A percentile compares a stretch with the other conserved stretches of the same genome.
These are phyloP conservation scores for Pittosporum tobira DNA, from an alignment of 129 eudicot genomes.

Conservation along the genomic window DNA sequence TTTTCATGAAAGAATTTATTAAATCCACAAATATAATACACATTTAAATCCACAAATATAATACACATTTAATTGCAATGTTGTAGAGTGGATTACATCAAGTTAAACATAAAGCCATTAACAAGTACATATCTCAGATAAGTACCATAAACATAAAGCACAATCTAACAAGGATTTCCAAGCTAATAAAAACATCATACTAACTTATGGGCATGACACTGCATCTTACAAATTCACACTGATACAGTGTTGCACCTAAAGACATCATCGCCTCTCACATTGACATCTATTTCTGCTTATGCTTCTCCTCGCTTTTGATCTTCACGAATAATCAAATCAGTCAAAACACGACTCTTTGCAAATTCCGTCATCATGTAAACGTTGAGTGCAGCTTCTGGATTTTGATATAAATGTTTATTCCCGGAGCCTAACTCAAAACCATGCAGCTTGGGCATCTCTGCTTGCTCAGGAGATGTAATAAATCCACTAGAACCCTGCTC, in stretches of 20 bases:
- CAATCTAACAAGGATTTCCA: background rate
- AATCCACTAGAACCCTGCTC: background rate
- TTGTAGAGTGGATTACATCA: no score
- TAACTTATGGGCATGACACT: no score
- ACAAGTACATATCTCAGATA: background rate
- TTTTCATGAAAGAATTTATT: no score
- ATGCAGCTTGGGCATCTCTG: background rate
- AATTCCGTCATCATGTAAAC: slow-evolving; percentile 19
- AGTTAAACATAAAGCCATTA: background rate
- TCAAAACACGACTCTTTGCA: slow-evolving; percentile 3
- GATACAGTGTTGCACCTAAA: background rate
- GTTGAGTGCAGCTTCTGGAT: slow-evolving; percentile 21
- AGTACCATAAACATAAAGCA: background rate
- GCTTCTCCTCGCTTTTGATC: slow-evolving; percentile 1
- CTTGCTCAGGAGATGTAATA: background rate
- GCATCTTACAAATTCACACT: background rate
- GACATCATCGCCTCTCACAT: background rate
- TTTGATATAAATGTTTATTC: background rate
- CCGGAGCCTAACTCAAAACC: background rate
- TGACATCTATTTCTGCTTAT: background rate
- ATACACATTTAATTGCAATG: no score
- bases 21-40: no score
- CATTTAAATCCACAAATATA: no score
- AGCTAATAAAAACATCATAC: background rate
- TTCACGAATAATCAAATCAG: slow-evolving; percentile 13